A percentile compares a stretch with the other conserved stretches of the same genome.
Evolutionary conservation across 73 alveolate species (phyloP).

Genomic region (Effrenium voratum): DNA sequence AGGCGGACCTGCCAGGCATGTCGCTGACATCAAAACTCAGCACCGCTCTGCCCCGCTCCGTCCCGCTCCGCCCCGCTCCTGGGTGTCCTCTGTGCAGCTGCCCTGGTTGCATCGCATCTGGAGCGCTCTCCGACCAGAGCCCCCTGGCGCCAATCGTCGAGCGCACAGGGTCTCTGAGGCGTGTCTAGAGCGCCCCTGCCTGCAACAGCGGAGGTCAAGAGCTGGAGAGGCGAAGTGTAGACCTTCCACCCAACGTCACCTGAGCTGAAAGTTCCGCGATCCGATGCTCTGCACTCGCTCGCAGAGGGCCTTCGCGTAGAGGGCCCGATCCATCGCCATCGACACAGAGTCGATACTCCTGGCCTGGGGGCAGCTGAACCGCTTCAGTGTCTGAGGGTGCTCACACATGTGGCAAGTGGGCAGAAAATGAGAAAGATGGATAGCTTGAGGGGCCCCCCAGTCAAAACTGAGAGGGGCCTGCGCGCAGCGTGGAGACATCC

Average conservation of each 20-base stretch:
- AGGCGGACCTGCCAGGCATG: constrained; percentile 5
- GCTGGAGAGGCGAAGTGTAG: constrained; percentile 23
- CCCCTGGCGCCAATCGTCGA: not conserved
- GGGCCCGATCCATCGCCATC: constrained; percentile 57
- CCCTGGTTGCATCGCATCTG: not conserved
- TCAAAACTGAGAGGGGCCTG: too few relatives aligned
- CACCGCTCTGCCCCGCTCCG: not conserved
- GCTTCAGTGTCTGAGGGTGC: too few relatives aligned
- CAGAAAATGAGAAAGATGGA: too few relatives aligned
- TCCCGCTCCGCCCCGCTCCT: not conserved
- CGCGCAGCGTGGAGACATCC: constrained; percentile 18
- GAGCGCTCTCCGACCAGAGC: constrained; percentile 25
- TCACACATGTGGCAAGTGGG: too few relatives aligned
- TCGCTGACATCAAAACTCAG: not conserved
- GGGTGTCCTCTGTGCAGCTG: constrained; percentile 25
- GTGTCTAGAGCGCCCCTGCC: not conserved
- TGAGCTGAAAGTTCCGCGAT: not conserved
- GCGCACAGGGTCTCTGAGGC: not conserved
- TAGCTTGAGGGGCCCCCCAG: too few relatives aligned
- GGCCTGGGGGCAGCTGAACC: too few relatives aligned
- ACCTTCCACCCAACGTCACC: constrained; percentile 46
- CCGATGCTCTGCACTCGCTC: not conserved
- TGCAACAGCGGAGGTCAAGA: constrained; percentile 15
- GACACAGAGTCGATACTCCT: constrained; percentile 29
- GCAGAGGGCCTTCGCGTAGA: not conserved